Evolutionary conservation across 108 stramenopile species (phyloP).

Genomic region (Fragilaria radians): DNA sequence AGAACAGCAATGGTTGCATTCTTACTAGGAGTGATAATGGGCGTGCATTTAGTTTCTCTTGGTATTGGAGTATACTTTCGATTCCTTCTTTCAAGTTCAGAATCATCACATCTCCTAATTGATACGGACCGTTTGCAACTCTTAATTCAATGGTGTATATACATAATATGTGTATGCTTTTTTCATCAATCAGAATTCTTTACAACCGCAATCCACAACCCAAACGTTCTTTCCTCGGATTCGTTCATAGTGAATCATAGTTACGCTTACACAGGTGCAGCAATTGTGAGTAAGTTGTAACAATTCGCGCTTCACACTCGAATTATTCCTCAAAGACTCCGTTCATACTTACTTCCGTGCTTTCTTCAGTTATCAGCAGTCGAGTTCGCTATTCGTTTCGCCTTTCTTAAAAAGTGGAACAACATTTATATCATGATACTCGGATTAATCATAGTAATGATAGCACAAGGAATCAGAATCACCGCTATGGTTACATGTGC

Average conservation of each 20-base stretch:
- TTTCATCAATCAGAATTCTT: constrained; percentile 89
- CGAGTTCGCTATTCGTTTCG: constrained; percentile 77
- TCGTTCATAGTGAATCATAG: constrained; percentile 93
- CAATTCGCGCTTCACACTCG: not conserved
- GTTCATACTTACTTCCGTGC: too few species aligned
- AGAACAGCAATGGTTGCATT: too few species aligned
- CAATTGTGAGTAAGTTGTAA: constrained; percentile 38
- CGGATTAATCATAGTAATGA: constrained; percentile 60
- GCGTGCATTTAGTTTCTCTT: too few species aligned
- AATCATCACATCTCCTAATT: too few species aligned
- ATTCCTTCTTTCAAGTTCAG: too few species aligned
- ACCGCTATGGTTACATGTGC: constrained; percentile 92
- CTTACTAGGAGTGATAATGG: too few species aligned
- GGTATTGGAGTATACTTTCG: too few species aligned
- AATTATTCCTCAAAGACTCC: too few species aligned
- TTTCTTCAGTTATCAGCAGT: constrained; percentile 65
- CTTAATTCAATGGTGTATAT: constrained; percentile 69
- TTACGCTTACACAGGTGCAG: constrained; percentile 83
- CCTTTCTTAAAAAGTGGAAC: constrained; percentile 36
- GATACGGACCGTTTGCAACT: too few species aligned
- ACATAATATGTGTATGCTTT: constrained; percentile 44
- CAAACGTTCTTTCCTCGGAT: constrained; percentile 49
- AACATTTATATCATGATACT: constrained; percentile 19
- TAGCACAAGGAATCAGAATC: constrained; percentile 77
- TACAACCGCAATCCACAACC: constrained; percentile 69